These are phyloP conservation scores for Phytophthora ramorum DNA, from an alignment of 352 stramenopile species.

Conservation along the genomic window DNA sequence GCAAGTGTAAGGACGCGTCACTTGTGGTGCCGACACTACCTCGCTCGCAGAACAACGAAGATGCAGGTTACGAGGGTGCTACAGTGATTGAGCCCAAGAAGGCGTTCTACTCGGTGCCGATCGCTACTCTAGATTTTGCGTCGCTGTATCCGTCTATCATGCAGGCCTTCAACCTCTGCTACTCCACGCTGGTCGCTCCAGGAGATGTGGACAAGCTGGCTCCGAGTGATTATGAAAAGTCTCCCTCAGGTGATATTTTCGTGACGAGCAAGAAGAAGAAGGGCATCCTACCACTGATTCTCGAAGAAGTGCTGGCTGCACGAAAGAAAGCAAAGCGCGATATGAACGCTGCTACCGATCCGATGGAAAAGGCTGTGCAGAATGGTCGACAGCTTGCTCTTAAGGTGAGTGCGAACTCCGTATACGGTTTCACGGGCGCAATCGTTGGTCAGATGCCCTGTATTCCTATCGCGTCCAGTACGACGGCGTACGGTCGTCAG, in stretches of 20 bases:
- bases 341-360: constrained; percentile 99
- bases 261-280: constrained; percentile 96
- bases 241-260: constrained; percentile 97
- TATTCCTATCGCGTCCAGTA: constrained; percentile 98
- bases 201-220: constrained; percentile 70
- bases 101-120: constrained; percentile 98
- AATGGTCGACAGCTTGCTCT: constrained; percentile 97
- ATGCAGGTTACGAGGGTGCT: constrained; percentile 96
- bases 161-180: constrained; percentile 99
- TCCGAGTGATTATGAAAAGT: constrained; percentile 90
- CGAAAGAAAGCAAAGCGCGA: constrained; percentile 99
- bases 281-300: constrained; percentile 98
- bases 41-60: constrained; percentile 84
- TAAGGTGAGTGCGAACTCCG: constrained; percentile 99
- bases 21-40: constrained; percentile 97
- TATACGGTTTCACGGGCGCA: constrained; percentile 99
- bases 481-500: constrained; percentile 98
- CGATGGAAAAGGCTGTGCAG: constrained; percentile 99
- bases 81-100: constrained; percentile 99
- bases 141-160: constrained; percentile 99
- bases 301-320: constrained; percentile 97
- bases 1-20: constrained; percentile 95
- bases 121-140: constrained; percentile 99
- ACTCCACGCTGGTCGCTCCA: constrained; percentile 97
- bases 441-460: constrained; percentile 98